Evolutionary conservation across 805 yeast species (phyloP).

Genomic region (Kluyveromyces aestuarii): DNA sequence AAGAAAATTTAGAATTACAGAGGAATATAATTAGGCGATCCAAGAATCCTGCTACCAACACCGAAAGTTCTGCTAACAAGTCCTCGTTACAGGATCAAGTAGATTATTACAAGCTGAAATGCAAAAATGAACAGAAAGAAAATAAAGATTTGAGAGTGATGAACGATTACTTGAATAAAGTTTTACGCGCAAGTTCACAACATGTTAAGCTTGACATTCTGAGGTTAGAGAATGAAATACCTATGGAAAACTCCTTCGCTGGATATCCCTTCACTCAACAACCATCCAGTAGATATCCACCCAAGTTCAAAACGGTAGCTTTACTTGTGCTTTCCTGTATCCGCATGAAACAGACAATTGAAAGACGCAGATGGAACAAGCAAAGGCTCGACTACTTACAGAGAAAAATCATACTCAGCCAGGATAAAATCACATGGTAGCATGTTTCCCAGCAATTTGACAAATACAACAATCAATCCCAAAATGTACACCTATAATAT

Average conservation of each 20-base stretch:
- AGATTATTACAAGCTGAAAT: conserved; percentile 25
- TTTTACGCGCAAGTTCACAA: conserved; percentile 22
- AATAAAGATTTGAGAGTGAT: conserved; percentile 25
- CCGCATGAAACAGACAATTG: conserved; percentile 19
- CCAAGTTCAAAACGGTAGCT: conserved; percentile 24
- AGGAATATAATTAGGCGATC: conserved; percentile 10
- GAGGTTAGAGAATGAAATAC: conserved; percentile 18
- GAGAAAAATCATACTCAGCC: conserved; percentile 18
- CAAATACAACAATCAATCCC: no score
- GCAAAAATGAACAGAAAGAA: conserved; percentile 23
- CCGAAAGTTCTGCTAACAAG: conserved; percentile 3
- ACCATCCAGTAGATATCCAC: background rate
- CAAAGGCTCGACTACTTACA: conserved; percentile 19
- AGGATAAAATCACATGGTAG: conserved; percentile 21
- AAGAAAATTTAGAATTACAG: conserved; percentile 19
- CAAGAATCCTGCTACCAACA: conserved; percentile 5
- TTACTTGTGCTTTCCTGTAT: conserved; percentile 23
- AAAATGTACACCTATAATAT: background rate
- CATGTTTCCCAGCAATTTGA: no score
- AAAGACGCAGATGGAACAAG: conserved; percentile 19
- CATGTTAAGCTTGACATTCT: conserved; percentile 22
- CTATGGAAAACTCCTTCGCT: background rate
- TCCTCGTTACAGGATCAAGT: conserved; percentile 12
- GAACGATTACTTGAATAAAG: conserved; percentile 26
- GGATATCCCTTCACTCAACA: background rate